phyloP scores from a whole-genome alignment of 805 yeast genomes.

The Candida berthetii region DNA sequence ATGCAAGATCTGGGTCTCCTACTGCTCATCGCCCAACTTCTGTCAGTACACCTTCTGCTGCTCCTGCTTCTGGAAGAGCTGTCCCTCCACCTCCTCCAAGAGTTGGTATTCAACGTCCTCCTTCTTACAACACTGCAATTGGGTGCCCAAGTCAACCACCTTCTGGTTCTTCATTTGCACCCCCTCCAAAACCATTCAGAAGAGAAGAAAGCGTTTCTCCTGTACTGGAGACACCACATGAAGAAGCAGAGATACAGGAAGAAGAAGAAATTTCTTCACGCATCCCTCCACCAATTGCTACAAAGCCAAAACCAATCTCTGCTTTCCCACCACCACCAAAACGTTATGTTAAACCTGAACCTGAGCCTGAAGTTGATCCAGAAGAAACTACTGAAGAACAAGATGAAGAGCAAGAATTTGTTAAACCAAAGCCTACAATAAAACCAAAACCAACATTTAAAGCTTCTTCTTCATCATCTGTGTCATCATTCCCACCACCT shows the following conservation, averaged over 20 bases:
- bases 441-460: slow-evolving; percentile 9
- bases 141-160: too few relatives aligned
- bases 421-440: slow-evolving; percentile 17
- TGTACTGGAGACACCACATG: neutral
- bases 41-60: slow-evolving; percentile 19
- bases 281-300: slow-evolving; percentile 1
- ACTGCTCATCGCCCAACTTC: too few relatives aligned
- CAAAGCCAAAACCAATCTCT: slow-evolving; percentile 1
- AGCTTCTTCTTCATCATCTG: too few relatives aligned
- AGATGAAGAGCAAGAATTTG: neutral
- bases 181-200: slow-evolving; percentile 26
- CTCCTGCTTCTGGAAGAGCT: slow-evolving; percentile 11
- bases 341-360: neutral
- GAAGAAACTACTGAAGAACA: neutral
- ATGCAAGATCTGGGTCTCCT: slow-evolving; percentile 7
- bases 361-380: neutral
- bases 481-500: slow-evolving; percentile 17
- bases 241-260: neutral
- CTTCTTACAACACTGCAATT: neutral
- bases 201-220: slow-evolving; percentile 1
- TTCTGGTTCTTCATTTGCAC: too few relatives aligned
- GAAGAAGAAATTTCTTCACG: neutral
- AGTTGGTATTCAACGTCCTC: slow-evolving; percentile 1
- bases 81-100: neutral
- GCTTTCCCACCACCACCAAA: slow-evolving; percentile 8